Evolutionary conservation across 2,329 filamentous ascomycete species (phyloP).

Genomic region (Trichoderma asperellum): DNA sequence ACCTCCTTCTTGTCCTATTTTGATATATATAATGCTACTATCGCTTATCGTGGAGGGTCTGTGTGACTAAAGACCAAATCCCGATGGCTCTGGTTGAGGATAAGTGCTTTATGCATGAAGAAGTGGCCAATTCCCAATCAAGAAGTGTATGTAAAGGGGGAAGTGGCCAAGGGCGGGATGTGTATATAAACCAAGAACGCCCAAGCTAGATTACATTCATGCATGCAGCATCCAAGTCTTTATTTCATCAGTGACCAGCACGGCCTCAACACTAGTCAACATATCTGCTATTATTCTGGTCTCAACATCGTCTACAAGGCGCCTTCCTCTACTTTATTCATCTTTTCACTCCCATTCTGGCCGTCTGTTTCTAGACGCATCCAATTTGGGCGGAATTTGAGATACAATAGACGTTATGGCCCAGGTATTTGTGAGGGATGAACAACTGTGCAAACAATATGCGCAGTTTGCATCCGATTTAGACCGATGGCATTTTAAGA

Average conservation of each 20-base stretch:
- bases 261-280: background rate
- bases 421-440: constrained; percentile 2
- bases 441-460: constrained; percentile 44
- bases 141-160: background rate
- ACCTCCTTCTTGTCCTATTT: background rate
- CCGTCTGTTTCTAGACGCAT: no score
- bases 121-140: background rate
- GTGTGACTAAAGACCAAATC: background rate
- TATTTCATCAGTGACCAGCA: background rate
- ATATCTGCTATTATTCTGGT: background rate
- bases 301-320: background rate
- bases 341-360: background rate
- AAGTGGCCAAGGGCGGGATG: background rate
- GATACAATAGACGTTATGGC: background rate
- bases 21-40: background rate
- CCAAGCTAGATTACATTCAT: background rate
- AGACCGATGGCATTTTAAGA: constrained; percentile 48
- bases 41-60: constrained; percentile 1
- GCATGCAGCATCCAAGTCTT: background rate
- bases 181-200: background rate
- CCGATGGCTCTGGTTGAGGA: background rate
- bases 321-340: background rate
- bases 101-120: background rate
- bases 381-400: background rate
- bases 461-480: constrained; percentile 51